Base-by-base conservation (phyloP, 352 stramenopile genomes). In the Phytophthora colocasiae region DNA sequence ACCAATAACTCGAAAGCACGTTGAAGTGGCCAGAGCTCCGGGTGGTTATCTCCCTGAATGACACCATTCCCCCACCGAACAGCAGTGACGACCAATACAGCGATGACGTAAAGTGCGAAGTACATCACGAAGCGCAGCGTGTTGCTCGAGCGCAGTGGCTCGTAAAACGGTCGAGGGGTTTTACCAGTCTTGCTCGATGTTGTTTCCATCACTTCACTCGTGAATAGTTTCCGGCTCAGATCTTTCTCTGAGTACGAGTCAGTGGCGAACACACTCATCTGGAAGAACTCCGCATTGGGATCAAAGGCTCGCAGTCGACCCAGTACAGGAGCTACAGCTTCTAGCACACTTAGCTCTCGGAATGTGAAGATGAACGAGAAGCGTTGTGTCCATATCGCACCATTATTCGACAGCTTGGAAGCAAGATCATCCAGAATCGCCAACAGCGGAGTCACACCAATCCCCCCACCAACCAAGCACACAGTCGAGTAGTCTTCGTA, bases 41-140 rank as follows among this genome's bases (percentile, higher is more conserved):
- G 14, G 38, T 43, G 38, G 14, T 43, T 43, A 9, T 43, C 38
- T 43, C 38, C 38, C 14, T 43, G 38, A 22, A 43, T 43, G 38
- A 43, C 15, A 3, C 38, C 38, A 43, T 43, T 43, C 7, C 38
- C 12, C 38, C 38, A 43, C 22, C 38, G 38, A 22, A 43, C 38
- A 43, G 38, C 38, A 19, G 38, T 19, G 38, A 43, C 14, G 15
- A 22, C 15, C 0, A 43, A 43, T 14, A 43, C 38, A 15, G 38
- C 14, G n/a, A 43, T 43, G 38, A 43, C 38, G 38, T 22, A 43
- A 9, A 43, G 38, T 4, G n/a, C 14, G 38, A 43, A 43, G 7
- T 43, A 43, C 38, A 43, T 43, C 14, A 43, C 38, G n/a, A 43
- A 43, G 14, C 38, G 38, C 38, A 43, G n/a, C n/a, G 15, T 43